A percentile compares a stretch with the other conserved stretches of the same genome.
Conservation (phyloP, 2,329 filamentous ascomycete species). For the Ilyonectria destructans region DNA sequence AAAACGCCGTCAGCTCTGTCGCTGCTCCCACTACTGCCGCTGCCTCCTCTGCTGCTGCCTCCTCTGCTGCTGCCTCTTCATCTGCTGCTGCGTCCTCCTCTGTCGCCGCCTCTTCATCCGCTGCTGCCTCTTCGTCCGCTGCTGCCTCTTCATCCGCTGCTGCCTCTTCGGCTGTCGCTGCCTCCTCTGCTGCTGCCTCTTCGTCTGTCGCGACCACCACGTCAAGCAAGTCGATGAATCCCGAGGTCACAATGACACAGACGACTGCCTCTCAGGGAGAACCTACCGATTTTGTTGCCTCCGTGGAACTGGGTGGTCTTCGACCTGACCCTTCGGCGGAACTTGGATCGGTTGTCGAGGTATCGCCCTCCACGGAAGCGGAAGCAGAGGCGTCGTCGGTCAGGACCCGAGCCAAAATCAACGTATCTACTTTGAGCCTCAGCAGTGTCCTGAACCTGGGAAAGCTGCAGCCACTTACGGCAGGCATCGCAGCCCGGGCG, state of each 20-base stretch:
- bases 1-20: conserved; percentile 31
- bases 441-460: conserved; percentile 63
- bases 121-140: not conserved
- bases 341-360: conserved; percentile 13
- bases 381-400: conserved; percentile 36
- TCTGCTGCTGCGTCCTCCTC: not conserved
- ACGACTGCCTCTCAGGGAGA: conserved; percentile 17
- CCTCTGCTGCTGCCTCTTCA: not conserved
- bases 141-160: not conserved
- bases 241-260: conserved; percentile 43
- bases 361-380: conserved; percentile 21
- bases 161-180: conserved; percentile 27
- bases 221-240: conserved; percentile 19
- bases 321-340: conserved; percentile 34
- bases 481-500: conserved; percentile 38
- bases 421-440: conserved; percentile 60
- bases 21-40: conserved; percentile 28
- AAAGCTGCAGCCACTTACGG: conserved; percentile 52
- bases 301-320: conserved; percentile 45
- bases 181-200: conserved; percentile 1
- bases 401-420: conserved; percentile 47
- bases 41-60: not conserved
- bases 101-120: not conserved
- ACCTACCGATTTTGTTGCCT: conserved; percentile 31
- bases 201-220: conserved; percentile 39